Base-by-base conservation (phyloP, 352 stramenopile species). In the Globisporangium ultimum region DNA sequence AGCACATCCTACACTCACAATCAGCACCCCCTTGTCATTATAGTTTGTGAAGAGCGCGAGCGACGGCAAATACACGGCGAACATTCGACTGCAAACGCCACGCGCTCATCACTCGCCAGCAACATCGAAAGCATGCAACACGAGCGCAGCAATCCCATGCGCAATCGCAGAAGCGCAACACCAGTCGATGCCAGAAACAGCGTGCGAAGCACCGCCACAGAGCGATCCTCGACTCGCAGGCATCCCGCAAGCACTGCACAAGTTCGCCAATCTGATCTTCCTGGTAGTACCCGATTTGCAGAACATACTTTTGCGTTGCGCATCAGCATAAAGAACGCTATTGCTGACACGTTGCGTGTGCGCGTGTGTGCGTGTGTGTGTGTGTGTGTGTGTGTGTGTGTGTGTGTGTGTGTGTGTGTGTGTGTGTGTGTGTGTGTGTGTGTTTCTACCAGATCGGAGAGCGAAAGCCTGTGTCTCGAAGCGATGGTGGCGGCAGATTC, bases 31-130 rank as follows among this genome's bases (percentile, higher is more conserved):
- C 28, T 36, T 28, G 24, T 28, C 24, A 28, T 28, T 61, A 15
- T 62, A 92, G 82, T 88, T 92, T 70, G 49, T 58, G 12, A 71
- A 71, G 11, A 75, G 63, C 21, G 83, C 70, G 11, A 75, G 63
- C 21, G 83, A 92, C 50, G 76, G 81, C 0, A 64, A 67, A 18
- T 90, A 76, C 48, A 58, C 87, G 3, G 80, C 83, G 9, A 87
- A 81, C 15, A 64, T 90, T n/a, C 76, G 74, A 11, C 64, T 87
- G 17, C 13, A 61, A 18, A 3, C 9, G 14, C 12, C 8, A 2
- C 14, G 46, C 34, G 7, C 17, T 18, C 6, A 21, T 4, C 6
- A 15, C 1, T n/a, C 1, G 2, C 9, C 18, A 38, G 5, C 20
- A 46, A 8, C n/a, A 2, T 10, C 8, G 2, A 36, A 36, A 36